Evolutionary conservation across 495 filamentous ascomycete species (phyloP), one percentile per base, ranked within the genome.

Genomic region (Podospora tetraspora): DNA sequence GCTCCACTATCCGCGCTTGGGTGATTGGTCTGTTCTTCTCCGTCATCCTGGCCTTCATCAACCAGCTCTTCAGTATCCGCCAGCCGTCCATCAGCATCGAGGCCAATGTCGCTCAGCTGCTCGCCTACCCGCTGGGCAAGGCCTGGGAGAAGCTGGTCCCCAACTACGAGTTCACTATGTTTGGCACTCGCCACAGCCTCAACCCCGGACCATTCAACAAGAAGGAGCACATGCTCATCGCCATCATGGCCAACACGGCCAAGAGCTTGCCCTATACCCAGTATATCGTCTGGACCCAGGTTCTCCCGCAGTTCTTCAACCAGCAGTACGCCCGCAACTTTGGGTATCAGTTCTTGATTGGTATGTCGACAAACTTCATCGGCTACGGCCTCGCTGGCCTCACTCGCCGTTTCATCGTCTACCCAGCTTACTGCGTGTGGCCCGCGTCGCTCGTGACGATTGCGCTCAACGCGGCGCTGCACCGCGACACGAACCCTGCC

Each of bases 381-480:
- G 84, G 84, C n/a, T 86, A 85, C 60, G 81, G 81, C 32, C 75
- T 86, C 56, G 83, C 84, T 16, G 84, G 84, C 2, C 73, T 88
- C 62, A 80, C 80, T 32, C 78, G 84, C 19, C 80, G 84, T 23
- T 89, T 86, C 78, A 79, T 89, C 22, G 86, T 89, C 34, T 82
- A 83, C 56, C 80, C 80, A 2, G 73, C 79, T 0, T 77, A 78
- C 67, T 80, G 78, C 65, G 78, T 82, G 29, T 82, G 80, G 80
- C 80, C 80, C 0, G 68, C 74, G 4, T 80, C 79, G 10, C 67
- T 82, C 21, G 77, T 79, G 1, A 81, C 79, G 10, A 81, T 82
- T 30, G 79, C 80, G 4, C 73, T 82, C 3, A 82, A 82, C 72
- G 71, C 74, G n/a, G 80, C 80, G 7, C 77, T 82, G 61, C 80